Evolutionary conservation across 305 asterid genomes (phyloP).

Genomic region (Solanum hybrid): DNA sequence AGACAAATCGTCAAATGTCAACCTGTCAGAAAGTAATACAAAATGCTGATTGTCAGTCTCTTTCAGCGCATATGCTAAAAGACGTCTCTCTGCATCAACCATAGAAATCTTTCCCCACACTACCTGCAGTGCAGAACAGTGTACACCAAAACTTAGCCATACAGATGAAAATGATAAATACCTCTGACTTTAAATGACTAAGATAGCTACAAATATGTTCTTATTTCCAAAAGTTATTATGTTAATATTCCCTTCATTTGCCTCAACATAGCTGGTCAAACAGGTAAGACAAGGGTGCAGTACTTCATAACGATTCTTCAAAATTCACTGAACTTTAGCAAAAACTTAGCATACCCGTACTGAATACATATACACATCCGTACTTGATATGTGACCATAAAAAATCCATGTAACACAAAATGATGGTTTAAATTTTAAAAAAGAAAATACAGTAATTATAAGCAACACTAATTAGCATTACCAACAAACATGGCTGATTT

Average conservation of each 20-base stretch:
- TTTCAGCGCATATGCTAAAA: constrained; percentile 72
- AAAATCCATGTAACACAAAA: neutral
- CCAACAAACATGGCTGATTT: neutral
- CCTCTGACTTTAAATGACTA: neutral
- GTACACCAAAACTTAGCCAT: neutral
- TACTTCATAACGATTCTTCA: neutral
- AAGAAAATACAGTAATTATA: neutral
- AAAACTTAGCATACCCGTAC: neutral
- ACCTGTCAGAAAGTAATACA: constrained; percentile 94
- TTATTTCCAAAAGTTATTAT: neutral
- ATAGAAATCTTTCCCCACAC: constrained; percentile 95
- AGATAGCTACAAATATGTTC: neutral
- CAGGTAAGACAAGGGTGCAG: neutral
- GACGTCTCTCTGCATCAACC: constrained; percentile 98
- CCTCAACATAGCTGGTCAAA: neutral
- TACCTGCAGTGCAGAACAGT: constrained; percentile 45
- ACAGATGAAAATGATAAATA: neutral
- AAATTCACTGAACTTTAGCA: neutral
- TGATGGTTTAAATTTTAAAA: neutral
- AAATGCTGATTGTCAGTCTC: constrained; percentile 85
- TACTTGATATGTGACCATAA: neutral
- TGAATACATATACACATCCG: neutral
- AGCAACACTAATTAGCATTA: neutral
- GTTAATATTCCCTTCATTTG: neutral
- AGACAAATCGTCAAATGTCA: constrained; percentile 3